Evolutionary conservation across 805 yeast genomes (phyloP).

Genomic region (Candida insectalens): DNA sequence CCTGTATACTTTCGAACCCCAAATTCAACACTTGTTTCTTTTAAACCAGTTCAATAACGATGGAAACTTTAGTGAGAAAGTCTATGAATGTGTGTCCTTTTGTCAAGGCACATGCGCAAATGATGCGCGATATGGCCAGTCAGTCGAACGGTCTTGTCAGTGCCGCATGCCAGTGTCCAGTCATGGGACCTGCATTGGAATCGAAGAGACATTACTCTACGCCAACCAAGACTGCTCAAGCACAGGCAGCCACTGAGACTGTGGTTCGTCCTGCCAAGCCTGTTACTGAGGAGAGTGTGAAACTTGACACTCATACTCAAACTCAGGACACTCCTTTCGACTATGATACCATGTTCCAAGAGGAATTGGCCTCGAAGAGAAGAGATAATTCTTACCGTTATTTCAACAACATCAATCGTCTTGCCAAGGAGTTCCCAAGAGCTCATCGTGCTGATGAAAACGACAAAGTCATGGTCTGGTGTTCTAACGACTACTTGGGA

Average conservation of each 20-base stretch:
- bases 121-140: conserved; percentile 47
- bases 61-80: conserved; percentile 75
- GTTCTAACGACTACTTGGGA: conserved; percentile 95
- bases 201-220: conserved; percentile 32
- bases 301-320: conserved; percentile 6
- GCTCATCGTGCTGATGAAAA: conserved; percentile 73
- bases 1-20: too few relatives aligned
- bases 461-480: conserved; percentile 96
- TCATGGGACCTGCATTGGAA: conserved; percentile 71
- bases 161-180: conserved; percentile 78
- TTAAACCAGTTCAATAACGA: too few relatives aligned
- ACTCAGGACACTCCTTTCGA: conserved; percentile 53
- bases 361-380: conserved; percentile 66
- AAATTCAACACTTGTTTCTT: too few relatives aligned
- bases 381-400: conserved; percentile 87
- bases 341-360: conserved; percentile 58
- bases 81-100: conserved; percentile 81
- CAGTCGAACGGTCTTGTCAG: conserved; percentile 31
- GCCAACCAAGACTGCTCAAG: conserved; percentile 34
- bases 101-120: conserved; percentile 44
- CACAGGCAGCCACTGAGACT: conserved; percentile 31
- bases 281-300: conserved; percentile 9
- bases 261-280: conserved; percentile 22
- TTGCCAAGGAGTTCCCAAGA: conserved; percentile 86
- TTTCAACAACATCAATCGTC: conserved; percentile 94